Evolutionary conservation across 129 eudicot genomes (phyloP).

Genomic region (Kitagawia praeruptora): DNA sequence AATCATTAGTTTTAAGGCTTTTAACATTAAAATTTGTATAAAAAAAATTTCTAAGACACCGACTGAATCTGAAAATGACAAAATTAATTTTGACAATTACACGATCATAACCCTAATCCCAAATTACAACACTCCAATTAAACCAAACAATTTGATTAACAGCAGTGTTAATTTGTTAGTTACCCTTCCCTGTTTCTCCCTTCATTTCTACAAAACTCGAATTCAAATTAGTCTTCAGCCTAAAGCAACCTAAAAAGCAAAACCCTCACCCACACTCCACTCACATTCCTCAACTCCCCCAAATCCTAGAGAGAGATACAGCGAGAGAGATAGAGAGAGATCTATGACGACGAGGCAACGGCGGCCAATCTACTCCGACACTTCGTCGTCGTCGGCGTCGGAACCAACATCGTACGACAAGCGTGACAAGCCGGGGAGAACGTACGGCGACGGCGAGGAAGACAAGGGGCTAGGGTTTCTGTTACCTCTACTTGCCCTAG

Average conservation of each 20-base stretch:
- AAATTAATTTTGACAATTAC: too few relatives aligned
- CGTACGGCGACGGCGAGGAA: constrained; percentile 26
- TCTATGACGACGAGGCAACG: constrained; percentile 56
- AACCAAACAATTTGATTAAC: too few relatives aligned
- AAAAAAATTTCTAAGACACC: not conserved
- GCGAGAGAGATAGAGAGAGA: constrained; percentile 11
- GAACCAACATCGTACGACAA: constrained; percentile 43
- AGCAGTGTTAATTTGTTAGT: too few relatives aligned
- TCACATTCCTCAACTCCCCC: not conserved
- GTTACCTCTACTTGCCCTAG: constrained; percentile 61
- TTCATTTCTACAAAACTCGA: not conserved
- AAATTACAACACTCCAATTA: not conserved
- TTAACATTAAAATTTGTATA: too few relatives aligned
- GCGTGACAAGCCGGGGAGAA: constrained; percentile 45
- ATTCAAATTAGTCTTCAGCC: not conserved
- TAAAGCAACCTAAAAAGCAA: not conserved
- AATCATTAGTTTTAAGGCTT: too few relatives aligned
- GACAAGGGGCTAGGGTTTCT: constrained; percentile 60
- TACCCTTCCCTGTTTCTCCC: not conserved
- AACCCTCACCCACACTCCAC: not conserved
- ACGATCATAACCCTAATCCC: not conserved
- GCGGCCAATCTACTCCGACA: constrained; percentile 42
- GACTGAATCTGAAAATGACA: not conserved
- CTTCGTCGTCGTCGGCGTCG: constrained; percentile 33
- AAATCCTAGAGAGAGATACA: not conserved